Evolutionary conservation across 371 early-diverging fungal species (phyloP).

Genomic region (Funneliformis caledonium): DNA sequence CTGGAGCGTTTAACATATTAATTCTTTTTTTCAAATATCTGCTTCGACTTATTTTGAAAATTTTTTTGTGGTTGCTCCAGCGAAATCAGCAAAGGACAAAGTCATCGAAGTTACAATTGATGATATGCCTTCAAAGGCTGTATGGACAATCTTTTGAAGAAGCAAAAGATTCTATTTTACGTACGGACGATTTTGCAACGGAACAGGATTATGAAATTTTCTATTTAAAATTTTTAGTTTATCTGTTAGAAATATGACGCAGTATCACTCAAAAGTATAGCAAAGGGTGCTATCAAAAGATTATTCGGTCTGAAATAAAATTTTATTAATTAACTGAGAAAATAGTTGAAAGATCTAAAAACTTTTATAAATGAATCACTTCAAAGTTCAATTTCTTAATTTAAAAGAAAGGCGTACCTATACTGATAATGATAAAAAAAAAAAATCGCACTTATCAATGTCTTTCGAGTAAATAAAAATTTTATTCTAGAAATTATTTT

Average conservation of each 20-base stretch:
- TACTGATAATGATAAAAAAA: too few relatives aligned
- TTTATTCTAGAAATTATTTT: too few relatives aligned
- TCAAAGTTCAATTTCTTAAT: too few relatives aligned
- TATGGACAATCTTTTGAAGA: conserved; percentile 8
- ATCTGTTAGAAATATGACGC: background rate
- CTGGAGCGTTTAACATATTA: background rate
- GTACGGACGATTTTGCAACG: background rate
- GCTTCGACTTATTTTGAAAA: background rate
- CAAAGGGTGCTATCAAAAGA: too few relatives aligned
- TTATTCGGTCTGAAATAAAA: too few relatives aligned
- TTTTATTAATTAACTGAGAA: too few relatives aligned
- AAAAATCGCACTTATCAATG: too few relatives aligned
- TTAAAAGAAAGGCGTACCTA: too few relatives aligned
- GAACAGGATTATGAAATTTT: background rate
- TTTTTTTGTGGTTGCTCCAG: background rate
- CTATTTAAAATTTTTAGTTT: background rate
- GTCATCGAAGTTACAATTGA: background rate
- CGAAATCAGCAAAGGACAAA: background rate
- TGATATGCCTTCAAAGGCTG: background rate
- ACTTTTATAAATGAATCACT: too few relatives aligned
- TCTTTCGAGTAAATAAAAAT: too few relatives aligned
- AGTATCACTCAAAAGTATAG: too few relatives aligned
- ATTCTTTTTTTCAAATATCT: background rate
- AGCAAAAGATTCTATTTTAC: background rate
- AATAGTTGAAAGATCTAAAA: too few relatives aligned